A percentile compares a stretch with the other conserved stretches of the same genome.
Evolutionary conservation across 2,329 filamentous ascomycete genomes (phyloP).

Genomic region (Aspergillus novofumigatus): DNA sequence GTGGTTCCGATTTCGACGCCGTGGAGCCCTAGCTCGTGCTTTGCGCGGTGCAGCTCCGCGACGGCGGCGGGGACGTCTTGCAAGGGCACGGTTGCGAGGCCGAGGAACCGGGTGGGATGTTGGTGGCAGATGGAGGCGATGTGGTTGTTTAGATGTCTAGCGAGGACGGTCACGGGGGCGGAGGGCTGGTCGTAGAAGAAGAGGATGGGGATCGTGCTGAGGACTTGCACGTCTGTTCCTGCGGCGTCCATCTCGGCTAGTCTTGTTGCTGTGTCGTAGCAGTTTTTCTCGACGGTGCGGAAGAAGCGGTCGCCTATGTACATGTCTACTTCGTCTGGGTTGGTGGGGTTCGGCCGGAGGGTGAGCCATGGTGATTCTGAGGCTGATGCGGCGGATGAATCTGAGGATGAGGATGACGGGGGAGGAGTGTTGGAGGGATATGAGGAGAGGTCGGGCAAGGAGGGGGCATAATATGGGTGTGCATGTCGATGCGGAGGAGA

Average conservation of each 20-base stretch:
- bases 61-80: constrained; percentile 12
- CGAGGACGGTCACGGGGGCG: constrained; percentile 7
- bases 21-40: constrained; percentile 8
- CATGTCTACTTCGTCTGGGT: constrained; percentile 9
- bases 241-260: constrained; percentile 14
- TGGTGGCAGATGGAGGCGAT: constrained; percentile 11
- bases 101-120: constrained; percentile 11
- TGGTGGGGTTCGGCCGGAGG: constrained; percentile 5
- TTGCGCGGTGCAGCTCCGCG: constrained; percentile 8
- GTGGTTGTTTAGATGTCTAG: constrained; percentile 12
- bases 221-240: constrained; percentile 11
- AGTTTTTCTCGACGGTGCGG: constrained; percentile 15
- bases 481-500: constrained; percentile 17
- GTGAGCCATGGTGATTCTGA: constrained; percentile 10
- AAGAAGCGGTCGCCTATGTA: constrained; percentile 14
- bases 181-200: constrained; percentile 17
- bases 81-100: constrained; percentile 14
- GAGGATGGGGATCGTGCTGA: constrained; percentile 15
- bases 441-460: constrained; percentile 12
- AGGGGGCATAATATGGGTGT: constrained; percentile 19
- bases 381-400: background rate
- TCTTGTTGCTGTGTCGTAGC: constrained; percentile 11
- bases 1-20: constrained; percentile 17
- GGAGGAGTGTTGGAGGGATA: constrained; percentile 2
- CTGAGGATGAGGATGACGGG: background rate